Percentiles rank a stretch among this genome's conserved stretches.
phyloP scores from a whole-genome alignment of 345 rosid species.

The Populus ilicifolia region DNA sequence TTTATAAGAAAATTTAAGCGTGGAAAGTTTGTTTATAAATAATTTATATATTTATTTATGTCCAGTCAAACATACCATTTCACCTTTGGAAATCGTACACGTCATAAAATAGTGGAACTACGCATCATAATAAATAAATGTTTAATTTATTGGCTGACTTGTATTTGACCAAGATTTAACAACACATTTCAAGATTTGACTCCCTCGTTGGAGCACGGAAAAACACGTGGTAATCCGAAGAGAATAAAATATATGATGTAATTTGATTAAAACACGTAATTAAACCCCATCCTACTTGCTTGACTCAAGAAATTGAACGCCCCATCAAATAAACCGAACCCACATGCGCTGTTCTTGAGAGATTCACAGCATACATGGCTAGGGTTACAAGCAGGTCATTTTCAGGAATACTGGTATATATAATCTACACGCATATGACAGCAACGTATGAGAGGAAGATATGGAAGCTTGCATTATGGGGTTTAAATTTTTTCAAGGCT shows the following conservation, averaged over 20 bases:
- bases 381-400: no score
- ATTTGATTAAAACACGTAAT: no score
- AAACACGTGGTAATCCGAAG: background rate
- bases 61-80: no score
- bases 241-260: background rate
- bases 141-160: constrained; percentile 3
- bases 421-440: no score
- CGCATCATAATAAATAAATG: background rate
- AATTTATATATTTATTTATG: background rate
- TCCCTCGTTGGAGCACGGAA: background rate
- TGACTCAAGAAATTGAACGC: background rate
- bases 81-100: no score
- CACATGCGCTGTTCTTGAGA: background rate
- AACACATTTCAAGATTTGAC: no score
- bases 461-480: no score
- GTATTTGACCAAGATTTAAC: background rate
- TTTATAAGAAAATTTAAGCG: no score
- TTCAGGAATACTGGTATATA: no score
- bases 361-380: no score
- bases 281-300: background rate
- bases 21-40: no score
- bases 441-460: background rate
- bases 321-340: background rate
- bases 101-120: background rate
- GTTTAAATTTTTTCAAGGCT: accelerated